Percentiles rank a stretch among this genome's conserved stretches.
Evolutionary conservation across 768 basidiomycete species (phyloP).

Genomic region (Amanita brunnescens): DNA sequence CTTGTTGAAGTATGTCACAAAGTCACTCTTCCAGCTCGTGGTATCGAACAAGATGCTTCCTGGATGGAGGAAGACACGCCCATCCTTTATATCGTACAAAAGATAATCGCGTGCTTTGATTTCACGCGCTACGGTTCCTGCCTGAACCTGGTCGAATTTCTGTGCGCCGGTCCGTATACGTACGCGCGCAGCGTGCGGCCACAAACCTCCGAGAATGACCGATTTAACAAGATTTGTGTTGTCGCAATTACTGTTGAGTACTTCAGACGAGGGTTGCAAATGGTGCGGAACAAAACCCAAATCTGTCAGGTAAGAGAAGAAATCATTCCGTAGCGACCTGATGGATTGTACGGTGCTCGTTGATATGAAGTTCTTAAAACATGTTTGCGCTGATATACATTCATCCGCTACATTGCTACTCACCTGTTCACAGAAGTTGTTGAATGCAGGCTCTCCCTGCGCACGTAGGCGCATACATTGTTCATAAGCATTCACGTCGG

Average conservation of each 20-base stretch:
- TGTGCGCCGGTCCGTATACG: conserved; percentile 63
- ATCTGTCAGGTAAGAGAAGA: conserved; percentile 57
- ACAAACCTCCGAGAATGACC: conserved; percentile 78
- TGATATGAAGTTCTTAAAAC: conserved; percentile 74
- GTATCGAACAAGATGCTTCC: conserved; percentile 70
- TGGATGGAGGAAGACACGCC: conserved; percentile 77
- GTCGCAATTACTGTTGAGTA: conserved; percentile 54
- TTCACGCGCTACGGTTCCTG: conserved; percentile 78
- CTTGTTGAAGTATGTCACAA: conserved; percentile 79
- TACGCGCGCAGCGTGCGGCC: conserved; percentile 76
- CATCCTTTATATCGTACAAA: conserved; percentile 60
- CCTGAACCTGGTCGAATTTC: conserved; percentile 80
- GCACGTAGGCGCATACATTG: conserved; percentile 44
- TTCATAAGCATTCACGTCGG: conserved; percentile 70
- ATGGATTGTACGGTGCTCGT: conserved; percentile 66
- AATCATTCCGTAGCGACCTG: conserved; percentile 67
- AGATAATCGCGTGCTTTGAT: conserved; percentile 80
- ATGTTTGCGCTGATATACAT: conserved; percentile 1
- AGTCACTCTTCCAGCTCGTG: conserved; percentile 66
- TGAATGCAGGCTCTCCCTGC: conserved; percentile 42
- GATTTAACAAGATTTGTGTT: conserved; percentile 77
- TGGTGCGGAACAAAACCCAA: conserved; percentile 57
- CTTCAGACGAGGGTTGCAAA: conserved; percentile 34
- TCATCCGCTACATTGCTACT: conserved; percentile 3
- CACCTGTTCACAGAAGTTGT: conserved; percentile 68